Evolutionary conservation across 2,329 filamentous ascomycete genomes (phyloP).

Genomic region (Tolypocladium sp.): DNA sequence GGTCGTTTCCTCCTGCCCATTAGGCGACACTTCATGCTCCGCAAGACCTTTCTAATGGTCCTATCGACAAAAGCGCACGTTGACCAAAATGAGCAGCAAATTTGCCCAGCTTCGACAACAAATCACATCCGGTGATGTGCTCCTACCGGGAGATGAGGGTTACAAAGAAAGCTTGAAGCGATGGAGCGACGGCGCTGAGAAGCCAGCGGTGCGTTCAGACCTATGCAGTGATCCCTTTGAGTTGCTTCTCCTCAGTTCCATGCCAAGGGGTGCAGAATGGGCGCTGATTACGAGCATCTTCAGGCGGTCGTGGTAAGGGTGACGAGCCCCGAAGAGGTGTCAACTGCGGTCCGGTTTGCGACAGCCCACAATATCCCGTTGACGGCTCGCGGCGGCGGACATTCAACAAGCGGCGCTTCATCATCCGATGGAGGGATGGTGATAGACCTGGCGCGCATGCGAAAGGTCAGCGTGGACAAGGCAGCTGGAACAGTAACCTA

Average conservation of each 20-base stretch:
- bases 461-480: slow-evolving; percentile 36
- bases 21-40: neutral
- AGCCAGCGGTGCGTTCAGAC: slow-evolving; percentile 17
- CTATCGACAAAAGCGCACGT: neutral
- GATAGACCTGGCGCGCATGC: slow-evolving; percentile 44
- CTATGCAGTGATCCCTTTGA: neutral
- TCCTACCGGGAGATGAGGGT: slow-evolving; percentile 18
- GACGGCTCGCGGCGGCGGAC: slow-evolving; percentile 45
- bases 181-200: slow-evolving; percentile 25
- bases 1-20: neutral
- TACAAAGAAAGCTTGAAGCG: slow-evolving; percentile 22
- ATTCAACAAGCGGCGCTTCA: slow-evolving; percentile 42
- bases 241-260: neutral
- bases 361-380: slow-evolving; percentile 34
- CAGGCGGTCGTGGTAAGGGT: slow-evolving; percentile 33
- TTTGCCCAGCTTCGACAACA: neutral
- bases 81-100: neutral
- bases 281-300: neutral
- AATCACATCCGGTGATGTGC: neutral
- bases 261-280: neutral
- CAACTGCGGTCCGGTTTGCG: slow-evolving; percentile 33
- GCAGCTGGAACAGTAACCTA: slow-evolving; percentile 34
- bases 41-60: neutral
- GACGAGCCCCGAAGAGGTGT: slow-evolving; percentile 27
- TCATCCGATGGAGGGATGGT: slow-evolving; percentile 42